Evolutionary conservation across 768 basidiomycete genomes (phyloP), one percentile per base, ranked within the genome.

Genomic region (Tephrocybe sp.): DNA sequence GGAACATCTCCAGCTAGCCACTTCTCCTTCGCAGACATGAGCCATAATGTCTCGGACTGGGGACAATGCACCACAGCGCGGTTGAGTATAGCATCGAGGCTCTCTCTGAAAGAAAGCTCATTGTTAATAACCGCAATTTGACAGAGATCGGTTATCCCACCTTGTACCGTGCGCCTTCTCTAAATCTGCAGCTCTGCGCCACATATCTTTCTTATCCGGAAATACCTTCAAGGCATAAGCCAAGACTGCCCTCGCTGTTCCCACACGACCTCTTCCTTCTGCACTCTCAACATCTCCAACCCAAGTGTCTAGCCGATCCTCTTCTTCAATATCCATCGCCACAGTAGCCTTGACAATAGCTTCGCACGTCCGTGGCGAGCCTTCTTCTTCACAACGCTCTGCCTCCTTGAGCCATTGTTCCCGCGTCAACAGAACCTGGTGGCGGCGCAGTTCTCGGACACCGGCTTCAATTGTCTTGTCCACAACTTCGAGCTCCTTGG

Each of bases 351-450:
- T 97, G 49, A 98, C 78, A 58, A 98, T 97, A 2, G 94, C 94
- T 65, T 95, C 92, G 55, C 88, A 91, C 3, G 94, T 97, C 60
- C 88, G 69, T 12, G 84, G 82, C 15, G 85, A 87, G 1, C 90
- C 92, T 49, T 97, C 92, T 1, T 63, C 69, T 65, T 99, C 95
- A 58, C 92, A 94, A 49, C 80, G 77, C 64, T 97, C 95, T 0
- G 95, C 97, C 69, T 98, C 94, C 65, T 88, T 88, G 43, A 98
- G 63, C 97, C 97, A 99, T 64, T 97, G 93, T 58, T 99, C 97
- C 19, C 95, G 76, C 21, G 82, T 83, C 37, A 97, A 71, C 49
- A 95, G 72, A 10, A 94, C 94, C 55, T 93, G 89, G 54, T 94
- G 87, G 53, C 80, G 80, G 44, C 87, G 75, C 42, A 99, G 71